phyloP scores from a whole-genome alignment of 495 filamentous ascomycete genomes.

The Tuber brumale region DNA sequence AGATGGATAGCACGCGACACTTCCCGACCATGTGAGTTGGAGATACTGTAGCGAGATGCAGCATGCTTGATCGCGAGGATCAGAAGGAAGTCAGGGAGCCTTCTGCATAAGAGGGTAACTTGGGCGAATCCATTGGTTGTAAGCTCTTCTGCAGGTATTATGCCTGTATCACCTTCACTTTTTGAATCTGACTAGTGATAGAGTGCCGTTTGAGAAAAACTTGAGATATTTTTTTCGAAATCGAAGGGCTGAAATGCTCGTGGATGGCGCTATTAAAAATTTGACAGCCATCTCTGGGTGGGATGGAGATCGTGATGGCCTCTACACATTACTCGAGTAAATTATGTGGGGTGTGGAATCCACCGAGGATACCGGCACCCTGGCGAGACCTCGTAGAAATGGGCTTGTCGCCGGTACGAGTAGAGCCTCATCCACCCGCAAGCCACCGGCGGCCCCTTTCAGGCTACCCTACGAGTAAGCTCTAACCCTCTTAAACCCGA shows the following conservation, averaged over 20 bases:
- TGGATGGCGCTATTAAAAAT: not conserved
- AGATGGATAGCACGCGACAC: constrained; percentile 1
- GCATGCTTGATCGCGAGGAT: not conserved
- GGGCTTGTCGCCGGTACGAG: not conserved
- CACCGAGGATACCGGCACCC: not conserved
- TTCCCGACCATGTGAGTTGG: not conserved
- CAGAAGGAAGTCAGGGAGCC: not conserved
- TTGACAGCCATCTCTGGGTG: not conserved
- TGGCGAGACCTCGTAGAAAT: not conserved
- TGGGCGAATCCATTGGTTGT: not conserved
- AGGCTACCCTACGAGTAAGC: not conserved
- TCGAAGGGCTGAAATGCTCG: not conserved
- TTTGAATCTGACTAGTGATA: not conserved
- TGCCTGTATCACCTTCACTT: not conserved
- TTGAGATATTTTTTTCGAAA: not conserved
- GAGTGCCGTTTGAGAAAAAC: not conserved
- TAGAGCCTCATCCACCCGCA: not conserved
- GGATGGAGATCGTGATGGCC: not conserved
- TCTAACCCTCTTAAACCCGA: not conserved
- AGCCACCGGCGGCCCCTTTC: not conserved
- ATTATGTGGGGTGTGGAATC: not conserved
- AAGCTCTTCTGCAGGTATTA: too few species aligned
- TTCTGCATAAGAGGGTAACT: not conserved
- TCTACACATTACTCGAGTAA: too few species aligned
- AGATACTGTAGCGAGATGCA: not conserved